Evolutionary conservation across 768 basidiomycete genomes (phyloP).

Genomic region (Tricholoma sp.): DNA sequence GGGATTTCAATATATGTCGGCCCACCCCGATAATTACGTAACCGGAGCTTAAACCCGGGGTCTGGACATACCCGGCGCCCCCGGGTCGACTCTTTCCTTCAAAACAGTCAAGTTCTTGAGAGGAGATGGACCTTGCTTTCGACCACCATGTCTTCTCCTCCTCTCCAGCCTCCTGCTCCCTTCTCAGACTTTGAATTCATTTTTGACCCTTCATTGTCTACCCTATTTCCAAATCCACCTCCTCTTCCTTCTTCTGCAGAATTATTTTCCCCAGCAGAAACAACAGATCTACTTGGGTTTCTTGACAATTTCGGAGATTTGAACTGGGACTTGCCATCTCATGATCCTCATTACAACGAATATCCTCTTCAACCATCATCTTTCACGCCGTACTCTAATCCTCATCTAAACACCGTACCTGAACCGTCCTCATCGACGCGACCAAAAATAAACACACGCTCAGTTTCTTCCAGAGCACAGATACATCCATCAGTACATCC

Average conservation of each 20-base stretch:
- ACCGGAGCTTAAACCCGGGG: background rate
- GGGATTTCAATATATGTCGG: slow-evolving; percentile 10
- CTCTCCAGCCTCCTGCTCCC: slow-evolving; percentile 47
- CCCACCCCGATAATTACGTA: slow-evolving; percentile 1
- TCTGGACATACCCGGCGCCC: background rate
- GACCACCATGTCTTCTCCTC: slow-evolving; percentile 25
- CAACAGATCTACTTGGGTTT: slow-evolving; percentile 74
- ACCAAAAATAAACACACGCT: slow-evolving; percentile 24
- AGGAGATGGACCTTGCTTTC: slow-evolving; percentile 10
- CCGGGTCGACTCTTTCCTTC: background rate
- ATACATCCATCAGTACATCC: slow-evolving; percentile 16
- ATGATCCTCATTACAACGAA: slow-evolving; percentile 27
- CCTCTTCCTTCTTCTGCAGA: slow-evolving; percentile 69
- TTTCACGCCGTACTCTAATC: slow-evolving; percentile 41
- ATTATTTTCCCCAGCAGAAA: slow-evolving; percentile 75
- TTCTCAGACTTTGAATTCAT: slow-evolving; percentile 68
- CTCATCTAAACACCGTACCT: slow-evolving; percentile 39
- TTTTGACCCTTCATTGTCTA: slow-evolving; percentile 59
- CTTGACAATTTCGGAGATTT: slow-evolving; percentile 71
- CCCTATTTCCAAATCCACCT: slow-evolving; percentile 56
- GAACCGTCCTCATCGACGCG: slow-evolving; percentile 35
- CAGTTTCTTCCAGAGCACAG: slow-evolving; percentile 19
- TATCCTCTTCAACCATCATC: slow-evolving; percentile 19
- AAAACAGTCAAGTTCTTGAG: background rate
- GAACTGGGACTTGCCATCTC: slow-evolving; percentile 49